A percentile compares a stretch with the other conserved stretches of the same genome.
Conservation (phyloP, 2,329 filamentous ascomycete species). For the Pseudogymnoascus sp. region DNA sequence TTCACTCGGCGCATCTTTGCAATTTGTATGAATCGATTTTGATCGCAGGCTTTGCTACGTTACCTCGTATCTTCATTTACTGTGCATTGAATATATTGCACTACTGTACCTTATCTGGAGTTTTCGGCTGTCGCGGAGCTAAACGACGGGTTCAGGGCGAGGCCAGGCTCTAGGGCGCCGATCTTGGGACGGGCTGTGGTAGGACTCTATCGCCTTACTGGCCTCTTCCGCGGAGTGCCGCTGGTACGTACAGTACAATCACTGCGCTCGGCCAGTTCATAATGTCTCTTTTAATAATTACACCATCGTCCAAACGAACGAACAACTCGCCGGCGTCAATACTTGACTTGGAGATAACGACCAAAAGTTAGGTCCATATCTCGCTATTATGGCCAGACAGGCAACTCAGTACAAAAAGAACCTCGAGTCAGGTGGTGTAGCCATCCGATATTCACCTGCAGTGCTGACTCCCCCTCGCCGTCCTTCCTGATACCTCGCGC, state of each 20-base stretch:
- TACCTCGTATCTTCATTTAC: constrained; percentile 1
- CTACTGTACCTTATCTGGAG: constrained; percentile 2
- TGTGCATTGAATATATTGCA: neutral
- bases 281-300: neutral
- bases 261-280: neutral
- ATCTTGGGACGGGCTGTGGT: neutral
- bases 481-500: neutral
- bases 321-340: neutral
- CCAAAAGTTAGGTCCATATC: neutral
- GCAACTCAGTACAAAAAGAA: neutral
- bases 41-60: neutral
- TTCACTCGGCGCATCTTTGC: neutral
- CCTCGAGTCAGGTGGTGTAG: neutral
- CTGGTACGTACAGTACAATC: neutral
- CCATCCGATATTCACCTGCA: neutral
- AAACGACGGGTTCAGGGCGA: neutral
- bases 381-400: neutral
- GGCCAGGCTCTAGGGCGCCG: neutral
- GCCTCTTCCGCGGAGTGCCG: neutral
- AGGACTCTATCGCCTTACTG: neutral
- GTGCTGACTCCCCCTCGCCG: neutral
- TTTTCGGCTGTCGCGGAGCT: neutral
- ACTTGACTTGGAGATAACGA: neutral
- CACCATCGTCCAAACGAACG: neutral
- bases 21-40: neutral